Conservation (phyloP, 192 early-diverging fungal species). For the Podila epigama region DNA sequence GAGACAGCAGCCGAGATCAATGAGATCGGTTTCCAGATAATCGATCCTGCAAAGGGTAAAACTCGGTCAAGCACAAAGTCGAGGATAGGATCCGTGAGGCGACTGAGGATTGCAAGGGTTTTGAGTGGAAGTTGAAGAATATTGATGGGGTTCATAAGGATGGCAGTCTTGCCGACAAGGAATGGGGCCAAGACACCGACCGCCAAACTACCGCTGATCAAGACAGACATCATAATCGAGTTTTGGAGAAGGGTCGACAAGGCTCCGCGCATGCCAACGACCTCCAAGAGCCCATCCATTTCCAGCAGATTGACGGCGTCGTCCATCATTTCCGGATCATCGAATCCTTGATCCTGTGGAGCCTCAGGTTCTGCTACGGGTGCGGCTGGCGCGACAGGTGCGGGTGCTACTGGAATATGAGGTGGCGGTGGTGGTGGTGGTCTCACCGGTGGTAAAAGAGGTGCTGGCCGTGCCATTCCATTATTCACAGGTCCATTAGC, state of each 20-base stretch:
- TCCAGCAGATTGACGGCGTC: slow-evolving; percentile 64
- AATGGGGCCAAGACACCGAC: slow-evolving; percentile 81
- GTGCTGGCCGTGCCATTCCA: too few relatives aligned
- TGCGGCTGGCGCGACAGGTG: neutral
- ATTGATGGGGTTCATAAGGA: slow-evolving; percentile 62
- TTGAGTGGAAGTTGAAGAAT: slow-evolving; percentile 57
- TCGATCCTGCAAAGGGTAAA: slow-evolving; percentile 48
- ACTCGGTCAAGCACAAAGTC: slow-evolving; percentile 69
- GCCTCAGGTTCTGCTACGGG: too few relatives aligned
- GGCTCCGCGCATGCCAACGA: slow-evolving; percentile 89
- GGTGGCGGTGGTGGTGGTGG: neutral
- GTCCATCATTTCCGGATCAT: slow-evolving; percentile 20
- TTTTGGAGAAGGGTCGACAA: slow-evolving; percentile 78
- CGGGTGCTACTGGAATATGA: neutral
- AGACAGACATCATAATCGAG: slow-evolving; percentile 74
- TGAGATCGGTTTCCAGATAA: slow-evolving; percentile 22
- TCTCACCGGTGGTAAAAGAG: too few relatives aligned
- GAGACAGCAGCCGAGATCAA: neutral
- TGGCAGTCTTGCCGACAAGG: slow-evolving; percentile 61
- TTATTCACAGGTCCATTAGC: neutral
- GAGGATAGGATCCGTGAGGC: slow-evolving; percentile 77
- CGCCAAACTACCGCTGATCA: slow-evolving; percentile 76
- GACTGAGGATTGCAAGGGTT: slow-evolving; percentile 54
- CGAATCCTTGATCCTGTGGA: too few relatives aligned
- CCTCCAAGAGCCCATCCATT: slow-evolving; percentile 77